Evolutionary conservation across 257 asterid genomes (phyloP).

Genomic region (Solanum rostratum): DNA sequence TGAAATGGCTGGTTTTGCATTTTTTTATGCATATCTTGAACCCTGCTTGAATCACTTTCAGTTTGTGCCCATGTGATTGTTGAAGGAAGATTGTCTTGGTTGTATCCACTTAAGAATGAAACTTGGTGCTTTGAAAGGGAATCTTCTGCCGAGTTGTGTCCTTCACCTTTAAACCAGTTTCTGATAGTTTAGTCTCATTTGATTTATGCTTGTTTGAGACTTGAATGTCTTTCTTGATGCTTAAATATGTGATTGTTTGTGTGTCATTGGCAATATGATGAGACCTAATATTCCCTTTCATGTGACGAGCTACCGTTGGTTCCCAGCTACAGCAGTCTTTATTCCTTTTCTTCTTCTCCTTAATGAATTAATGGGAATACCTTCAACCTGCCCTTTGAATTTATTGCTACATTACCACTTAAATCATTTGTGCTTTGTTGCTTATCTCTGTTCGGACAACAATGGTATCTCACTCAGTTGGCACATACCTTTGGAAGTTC

Average conservation of each 20-base stretch:
- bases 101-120: not conserved
- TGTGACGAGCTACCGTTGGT: not conserved
- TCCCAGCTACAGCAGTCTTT: not conserved
- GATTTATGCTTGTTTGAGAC: not conserved
- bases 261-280: too few species aligned
- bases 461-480: not conserved
- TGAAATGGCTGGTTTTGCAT: not conserved
- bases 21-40: not conserved
- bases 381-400: not conserved
- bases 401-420: not conserved
- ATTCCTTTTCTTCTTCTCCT: not conserved
- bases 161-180: not conserved
- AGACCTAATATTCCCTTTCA: not conserved
- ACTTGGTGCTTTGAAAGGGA: not conserved
- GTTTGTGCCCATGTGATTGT: not conserved
- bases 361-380: not conserved
- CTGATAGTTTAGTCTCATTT: not conserved
- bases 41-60: not conserved
- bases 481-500: not conserved
- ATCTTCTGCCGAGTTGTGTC: not conserved
- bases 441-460: not conserved
- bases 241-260: not conserved
- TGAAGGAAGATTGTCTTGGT: not conserved
- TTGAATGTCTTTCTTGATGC: not conserved
- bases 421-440: not conserved